Conservation (phyloP, 129 eudicot species). For the Helianthus tuberosus region DNA sequence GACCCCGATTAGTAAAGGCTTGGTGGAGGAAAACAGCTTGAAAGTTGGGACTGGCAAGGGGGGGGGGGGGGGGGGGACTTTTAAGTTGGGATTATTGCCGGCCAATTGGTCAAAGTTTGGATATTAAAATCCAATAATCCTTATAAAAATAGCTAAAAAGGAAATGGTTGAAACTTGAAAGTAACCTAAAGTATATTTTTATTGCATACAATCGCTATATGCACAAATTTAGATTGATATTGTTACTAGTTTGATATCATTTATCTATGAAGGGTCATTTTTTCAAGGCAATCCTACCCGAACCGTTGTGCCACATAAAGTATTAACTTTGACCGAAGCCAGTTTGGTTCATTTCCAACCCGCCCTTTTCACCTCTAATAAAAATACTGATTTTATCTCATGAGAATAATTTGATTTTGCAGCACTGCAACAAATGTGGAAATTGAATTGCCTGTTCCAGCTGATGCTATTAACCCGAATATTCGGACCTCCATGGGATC, state of each 20-base stretch:
- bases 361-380: not conserved
- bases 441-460: slow-evolving; percentile 82
- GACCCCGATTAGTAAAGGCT: no score
- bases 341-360: not conserved
- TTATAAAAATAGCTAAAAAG: not conserved
- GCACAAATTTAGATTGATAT: not conserved
- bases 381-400: not conserved
- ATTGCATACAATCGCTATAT: not conserved
- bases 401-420: slow-evolving; percentile 24
- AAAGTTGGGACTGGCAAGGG: no score
- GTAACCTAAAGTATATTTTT: not conserved
- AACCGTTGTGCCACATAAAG: not conserved
- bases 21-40: no score
- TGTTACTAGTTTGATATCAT: not conserved
- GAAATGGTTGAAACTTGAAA: not conserved
- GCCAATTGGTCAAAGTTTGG: no score
- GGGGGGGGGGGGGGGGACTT: no score
- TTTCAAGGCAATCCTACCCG: not conserved
- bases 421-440: slow-evolving; percentile 93
- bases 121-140: no score
- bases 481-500: slow-evolving; percentile 92
- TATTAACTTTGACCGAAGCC: not conserved
- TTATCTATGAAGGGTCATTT: not conserved
- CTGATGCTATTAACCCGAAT: slow-evolving; percentile 80
- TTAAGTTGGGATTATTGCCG: no score